Evolutionary conservation across 2,329 filamentous ascomycete genomes (phyloP).

Genomic region (Fusarium chaquense): DNA sequence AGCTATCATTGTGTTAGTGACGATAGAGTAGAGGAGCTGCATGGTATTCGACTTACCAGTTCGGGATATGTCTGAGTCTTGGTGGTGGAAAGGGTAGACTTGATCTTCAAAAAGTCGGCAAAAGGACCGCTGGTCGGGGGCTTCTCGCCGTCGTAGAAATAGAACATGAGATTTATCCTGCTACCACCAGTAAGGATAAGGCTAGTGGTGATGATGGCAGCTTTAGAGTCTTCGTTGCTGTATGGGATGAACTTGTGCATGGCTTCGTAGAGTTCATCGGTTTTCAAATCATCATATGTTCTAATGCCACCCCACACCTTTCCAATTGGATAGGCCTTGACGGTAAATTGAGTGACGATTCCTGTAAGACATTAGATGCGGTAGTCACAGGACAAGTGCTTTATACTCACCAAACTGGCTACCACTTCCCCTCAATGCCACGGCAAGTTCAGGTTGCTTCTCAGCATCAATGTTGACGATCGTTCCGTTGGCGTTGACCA

Average conservation of each 20-base stretch:
- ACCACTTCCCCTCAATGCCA: slow-evolving; percentile 20
- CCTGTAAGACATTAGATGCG: neutral
- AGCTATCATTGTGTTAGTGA: neutral
- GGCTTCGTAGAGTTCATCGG: slow-evolving; percentile 15
- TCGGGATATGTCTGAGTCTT: slow-evolving; percentile 12
- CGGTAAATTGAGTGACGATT: slow-evolving; percentile 11
- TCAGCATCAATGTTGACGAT: slow-evolving; percentile 12
- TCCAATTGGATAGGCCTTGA: slow-evolving; percentile 3
- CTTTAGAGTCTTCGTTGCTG: slow-evolving; percentile 19
- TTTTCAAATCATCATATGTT: slow-evolving; percentile 5
- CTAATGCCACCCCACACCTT: slow-evolving; percentile 26
- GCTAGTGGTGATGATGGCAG: slow-evolving; percentile 5
- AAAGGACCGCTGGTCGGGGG: slow-evolving; percentile 23
- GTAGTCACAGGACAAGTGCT: fast-evolving
- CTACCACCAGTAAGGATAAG: neutral
- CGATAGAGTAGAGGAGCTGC: fast-evolving
- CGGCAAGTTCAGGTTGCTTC: slow-evolving; percentile 17
- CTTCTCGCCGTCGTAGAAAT: slow-evolving; percentile 22
- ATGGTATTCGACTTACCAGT: neutral
- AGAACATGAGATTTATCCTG: slow-evolving; percentile 6
- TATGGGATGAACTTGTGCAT: slow-evolving; percentile 26
- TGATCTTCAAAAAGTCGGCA: slow-evolving; percentile 26
- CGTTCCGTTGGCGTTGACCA: slow-evolving; percentile 22
- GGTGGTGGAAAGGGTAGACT: neutral
- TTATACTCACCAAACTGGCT: slow-evolving; percentile 14